A percentile compares a stretch with the other conserved stretches of the same genome.
These are phyloP conservation scores for Corylus avellana DNA, from an alignment of 306 rosid species.

Conservation along the genomic window DNA sequence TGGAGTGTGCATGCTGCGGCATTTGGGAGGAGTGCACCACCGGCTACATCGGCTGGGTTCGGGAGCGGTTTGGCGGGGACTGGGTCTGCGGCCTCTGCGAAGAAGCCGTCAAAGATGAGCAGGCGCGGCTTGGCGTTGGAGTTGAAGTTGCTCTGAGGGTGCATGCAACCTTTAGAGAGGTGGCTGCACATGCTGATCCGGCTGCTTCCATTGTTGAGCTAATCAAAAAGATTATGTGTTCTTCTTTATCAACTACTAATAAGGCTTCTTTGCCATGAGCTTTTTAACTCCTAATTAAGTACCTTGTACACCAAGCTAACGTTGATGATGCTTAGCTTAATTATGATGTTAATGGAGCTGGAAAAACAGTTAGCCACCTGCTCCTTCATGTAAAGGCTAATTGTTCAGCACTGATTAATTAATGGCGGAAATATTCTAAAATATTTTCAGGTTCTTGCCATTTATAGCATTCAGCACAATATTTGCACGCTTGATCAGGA, in stretches of 20 bases:
- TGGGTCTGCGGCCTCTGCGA: slow-evolving; percentile 17
- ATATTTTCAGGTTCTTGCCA: no score
- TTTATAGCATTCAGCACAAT: no score
- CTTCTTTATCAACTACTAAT: background rate
- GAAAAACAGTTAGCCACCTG: background rate
- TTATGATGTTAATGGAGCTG: background rate
- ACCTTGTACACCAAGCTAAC: background rate
- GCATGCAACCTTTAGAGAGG: background rate
- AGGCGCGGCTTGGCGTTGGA: slow-evolving; percentile 1
- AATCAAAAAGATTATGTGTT: background rate
- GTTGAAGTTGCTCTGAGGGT: background rate
- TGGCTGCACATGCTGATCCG: background rate
- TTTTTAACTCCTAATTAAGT: background rate
- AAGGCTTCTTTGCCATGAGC: background rate
- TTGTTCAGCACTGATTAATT: no score
- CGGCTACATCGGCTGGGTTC: slow-evolving; percentile 3
- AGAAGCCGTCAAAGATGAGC: slow-evolving; percentile 15
- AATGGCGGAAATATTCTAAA: no score
- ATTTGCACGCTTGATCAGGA: no score
- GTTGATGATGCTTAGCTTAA: background rate
- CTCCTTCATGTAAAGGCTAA: background rate
- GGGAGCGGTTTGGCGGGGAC: background rate
- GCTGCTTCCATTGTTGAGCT: background rate
- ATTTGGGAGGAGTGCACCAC: slow-evolving; percentile 12
- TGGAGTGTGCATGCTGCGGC: slow-evolving; percentile 1